Percentiles rank a stretch among this genome's conserved stretches.
Conservation (phyloP, 768 basidiomycete genomes). For the Asterophora lycoperdoides region DNA sequence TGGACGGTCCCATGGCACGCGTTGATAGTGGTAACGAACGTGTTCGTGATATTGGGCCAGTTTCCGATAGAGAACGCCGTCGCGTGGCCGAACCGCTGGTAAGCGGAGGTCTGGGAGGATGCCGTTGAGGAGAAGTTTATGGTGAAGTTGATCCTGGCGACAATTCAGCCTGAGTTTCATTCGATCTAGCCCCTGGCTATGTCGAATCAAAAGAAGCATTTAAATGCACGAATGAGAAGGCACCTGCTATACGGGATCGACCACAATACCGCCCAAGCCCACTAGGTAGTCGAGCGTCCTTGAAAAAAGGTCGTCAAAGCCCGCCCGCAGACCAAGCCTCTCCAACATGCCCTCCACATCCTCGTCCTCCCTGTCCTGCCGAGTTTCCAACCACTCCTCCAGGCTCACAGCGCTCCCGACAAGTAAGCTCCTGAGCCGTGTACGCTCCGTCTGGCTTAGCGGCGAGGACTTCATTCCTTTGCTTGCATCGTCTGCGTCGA, state of each 20-base stretch:
- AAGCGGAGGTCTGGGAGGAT: neutral
- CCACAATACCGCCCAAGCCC: constrained; percentile 30
- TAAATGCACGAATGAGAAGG: neutral
- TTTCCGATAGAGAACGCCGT: neutral
- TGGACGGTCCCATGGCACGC: neutral
- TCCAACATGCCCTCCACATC: constrained; percentile 41
- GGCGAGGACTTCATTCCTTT: constrained; percentile 38
- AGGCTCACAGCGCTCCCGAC: constrained; percentile 53
- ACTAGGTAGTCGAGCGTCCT: constrained; percentile 60
- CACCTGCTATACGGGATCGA: constrained; percentile 1
- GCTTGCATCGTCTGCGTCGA: constrained; percentile 32
- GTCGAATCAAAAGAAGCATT: neutral
- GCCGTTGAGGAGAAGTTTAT: neutral
- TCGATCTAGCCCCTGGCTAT: too few relatives aligned
- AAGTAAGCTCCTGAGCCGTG: constrained; percentile 65
- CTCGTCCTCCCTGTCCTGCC: constrained; percentile 22
- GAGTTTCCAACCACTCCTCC: constrained; percentile 61
- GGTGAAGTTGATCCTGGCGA: neutral
- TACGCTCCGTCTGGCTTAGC: constrained; percentile 66
- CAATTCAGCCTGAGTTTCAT: too few relatives aligned
- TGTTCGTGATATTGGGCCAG: neutral
- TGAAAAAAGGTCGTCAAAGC: constrained; percentile 60
- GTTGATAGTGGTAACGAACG: neutral
- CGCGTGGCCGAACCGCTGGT: neutral
- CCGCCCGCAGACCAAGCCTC: constrained; percentile 52